Percentiles rank a stretch among this genome's conserved stretches.
These are phyloP conservation scores for Diospyros kaki DNA, from an alignment of 148 eudicot species.

Conservation along the genomic window DNA sequence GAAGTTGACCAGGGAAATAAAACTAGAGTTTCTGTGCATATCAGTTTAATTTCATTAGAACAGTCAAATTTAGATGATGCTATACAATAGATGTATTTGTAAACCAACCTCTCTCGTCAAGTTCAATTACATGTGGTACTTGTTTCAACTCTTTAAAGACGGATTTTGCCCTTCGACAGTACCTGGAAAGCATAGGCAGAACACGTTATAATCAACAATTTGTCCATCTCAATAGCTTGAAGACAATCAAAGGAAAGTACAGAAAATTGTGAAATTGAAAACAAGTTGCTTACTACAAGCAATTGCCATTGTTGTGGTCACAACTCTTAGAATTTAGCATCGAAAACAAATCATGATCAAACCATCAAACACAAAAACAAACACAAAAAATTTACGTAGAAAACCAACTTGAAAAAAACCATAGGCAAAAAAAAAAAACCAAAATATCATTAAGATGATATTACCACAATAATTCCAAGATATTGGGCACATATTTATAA, in stretches of 20 bases:
- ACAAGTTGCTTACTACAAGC: background rate
- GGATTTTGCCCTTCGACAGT: conserved; percentile 80
- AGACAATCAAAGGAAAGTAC: background rate
- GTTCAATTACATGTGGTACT: conserved; percentile 77
- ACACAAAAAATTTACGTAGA: too few relatives aligned
- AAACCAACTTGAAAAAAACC: too few relatives aligned
- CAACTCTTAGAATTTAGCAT: too few relatives aligned
- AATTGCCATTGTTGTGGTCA: background rate
- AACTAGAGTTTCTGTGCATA: background rate
- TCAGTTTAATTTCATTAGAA: background rate
- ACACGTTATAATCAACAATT: background rate
- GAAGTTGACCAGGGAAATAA: background rate
- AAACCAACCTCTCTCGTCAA: conserved; percentile 81
- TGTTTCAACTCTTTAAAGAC: conserved; percentile 79
- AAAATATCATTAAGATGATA: too few relatives aligned
- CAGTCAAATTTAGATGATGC: background rate
- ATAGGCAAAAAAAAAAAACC: too few relatives aligned
- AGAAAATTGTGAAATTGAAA: background rate
- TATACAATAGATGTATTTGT: background rate
- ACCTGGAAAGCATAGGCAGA: conserved; percentile 36
- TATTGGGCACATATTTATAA: too few relatives aligned
- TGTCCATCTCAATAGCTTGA: background rate
- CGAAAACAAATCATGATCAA: too few relatives aligned
- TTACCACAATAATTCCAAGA: too few relatives aligned
- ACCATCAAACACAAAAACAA: too few relatives aligned